Evolutionary conservation across 495 filamentous ascomycete species (phyloP), one percentile per base, ranked within the genome.

Genomic region (Xylaria castorea): DNA sequence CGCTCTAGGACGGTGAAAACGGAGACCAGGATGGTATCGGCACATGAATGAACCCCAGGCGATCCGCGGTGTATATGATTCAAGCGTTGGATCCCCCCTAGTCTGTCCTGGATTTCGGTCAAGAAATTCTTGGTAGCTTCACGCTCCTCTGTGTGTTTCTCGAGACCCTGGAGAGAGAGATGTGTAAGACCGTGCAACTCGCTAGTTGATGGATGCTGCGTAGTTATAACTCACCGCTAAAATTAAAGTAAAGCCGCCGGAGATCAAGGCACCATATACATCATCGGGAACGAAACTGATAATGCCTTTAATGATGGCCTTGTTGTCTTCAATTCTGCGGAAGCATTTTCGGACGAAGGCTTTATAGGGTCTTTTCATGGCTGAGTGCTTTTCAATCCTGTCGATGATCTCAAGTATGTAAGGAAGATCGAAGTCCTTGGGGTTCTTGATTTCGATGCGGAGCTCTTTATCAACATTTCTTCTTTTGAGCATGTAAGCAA

Each of bases 381-480:
- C 22, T 20, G 22, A 12, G 22, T 27, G 50, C 22, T 53, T 53
- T 53, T 53, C 50, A 53, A 53, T 53, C 50, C 27, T 25, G 22
- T 27, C 50, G 22, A 53, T 53, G 25, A 53, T 25, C 8, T 53
- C 50, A 25, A 53, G 50, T 25, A 53, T 27, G 22, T 53, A 53
- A 53, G 22, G n/a, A 4, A 53, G n/a, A 53, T 25, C 25, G 50
- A 53, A 53, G 22, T 53, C 9, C 20, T 53, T 14, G 7, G 50
- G 22, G 9, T 53, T n/a, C 8, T 27, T 53, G 22, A 53, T 53
- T 27, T 53, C 22, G 50, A 53, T 27, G n/a, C 20, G 50, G 0
- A 53, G 22, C 50, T 53, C 50, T 27, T 53, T 53, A 53, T 53
- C 50, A 12, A 53, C 50, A 53, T 53, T 53, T 14, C 50, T 53